phyloP scores from a whole-genome alignment of 2,329 filamentous ascomycete genomes.

The Penicillium concentricum region DNA sequence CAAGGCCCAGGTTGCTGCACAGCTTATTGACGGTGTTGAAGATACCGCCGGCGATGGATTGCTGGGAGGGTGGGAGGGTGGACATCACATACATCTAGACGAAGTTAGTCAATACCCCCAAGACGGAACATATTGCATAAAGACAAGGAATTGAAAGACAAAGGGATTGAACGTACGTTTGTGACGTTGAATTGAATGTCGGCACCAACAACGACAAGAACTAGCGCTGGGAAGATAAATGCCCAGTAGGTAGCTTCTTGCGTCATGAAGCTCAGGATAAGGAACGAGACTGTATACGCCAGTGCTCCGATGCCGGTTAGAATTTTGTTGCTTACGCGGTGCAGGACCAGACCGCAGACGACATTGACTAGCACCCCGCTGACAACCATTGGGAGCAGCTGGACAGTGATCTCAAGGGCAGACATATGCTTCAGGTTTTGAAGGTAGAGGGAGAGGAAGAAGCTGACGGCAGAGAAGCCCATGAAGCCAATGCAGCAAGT shows the following conservation, averaged over 20 bases:
- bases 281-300: conserved; percentile 45
- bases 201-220: conserved; percentile 63
- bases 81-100: conserved; percentile 67
- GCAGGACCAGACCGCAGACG: conserved; percentile 61
- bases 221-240: conserved; percentile 61
- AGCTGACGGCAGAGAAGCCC: conserved; percentile 59
- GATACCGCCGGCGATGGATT: conserved; percentile 66
- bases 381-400: conserved; percentile 65
- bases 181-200: conserved; percentile 70
- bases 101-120: conserved; percentile 4
- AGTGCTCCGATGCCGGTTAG: conserved; percentile 56
- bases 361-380: conserved; percentile 63
- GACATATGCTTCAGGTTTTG: conserved; percentile 56
- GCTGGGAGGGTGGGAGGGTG: conserved; percentile 60
- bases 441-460: conserved; percentile 66
- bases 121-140: background rate
- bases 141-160: background rate
- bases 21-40: conserved; percentile 66
- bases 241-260: conserved; percentile 62
- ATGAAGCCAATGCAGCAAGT: conserved; percentile 62
- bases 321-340: conserved; percentile 63
- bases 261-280: conserved; percentile 59
- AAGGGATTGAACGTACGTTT: conserved; percentile 52
- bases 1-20: conserved; percentile 59
- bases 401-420: conserved; percentile 60